Conservation (phyloP, 331 rosid species). For the Spiraea crenata region DNA sequence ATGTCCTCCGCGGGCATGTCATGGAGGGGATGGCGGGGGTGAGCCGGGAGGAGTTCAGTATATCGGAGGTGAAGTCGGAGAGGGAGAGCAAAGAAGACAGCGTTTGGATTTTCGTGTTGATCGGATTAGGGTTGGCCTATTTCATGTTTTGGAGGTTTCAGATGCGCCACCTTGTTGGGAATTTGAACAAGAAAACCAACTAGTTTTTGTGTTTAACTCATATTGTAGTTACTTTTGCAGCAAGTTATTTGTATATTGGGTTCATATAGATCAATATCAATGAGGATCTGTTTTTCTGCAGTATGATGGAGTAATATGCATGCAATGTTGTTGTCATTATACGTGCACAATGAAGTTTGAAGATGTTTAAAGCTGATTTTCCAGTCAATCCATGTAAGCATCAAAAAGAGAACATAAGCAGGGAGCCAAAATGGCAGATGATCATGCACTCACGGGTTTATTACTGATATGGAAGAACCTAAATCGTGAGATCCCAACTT, state of each 20-base stretch:
- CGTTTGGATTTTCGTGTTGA: slow-evolving; percentile 55
- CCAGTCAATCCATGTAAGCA: too few species aligned
- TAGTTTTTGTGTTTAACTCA: neutral
- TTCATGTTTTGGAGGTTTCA: slow-evolving; percentile 81
- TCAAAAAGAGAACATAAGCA: too few species aligned
- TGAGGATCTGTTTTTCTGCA: neutral
- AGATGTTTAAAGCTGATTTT: too few species aligned
- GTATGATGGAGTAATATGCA: too few species aligned
- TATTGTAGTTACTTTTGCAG: neutral
- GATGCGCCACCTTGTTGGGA: slow-evolving; percentile 51
- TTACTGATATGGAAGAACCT: neutral
- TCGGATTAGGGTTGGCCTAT: slow-evolving; percentile 63
- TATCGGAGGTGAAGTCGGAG: slow-evolving; percentile 50
- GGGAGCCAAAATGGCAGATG: neutral
- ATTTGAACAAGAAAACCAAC: slow-evolving; percentile 59
- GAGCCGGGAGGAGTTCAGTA: slow-evolving; percentile 51
- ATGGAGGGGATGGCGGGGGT: slow-evolving; percentile 44
- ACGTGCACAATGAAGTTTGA: neutral
- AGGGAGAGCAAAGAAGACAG: slow-evolving; percentile 49
- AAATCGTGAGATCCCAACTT: neutral
- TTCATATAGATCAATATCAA: neutral
- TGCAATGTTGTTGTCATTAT: neutral
- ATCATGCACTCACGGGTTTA: neutral
- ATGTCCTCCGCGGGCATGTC: slow-evolving; percentile 56
- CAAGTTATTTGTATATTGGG: neutral